These are phyloP conservation scores for Hyphopichia homilentoma DNA, from an alignment of 805 yeast genomes.

Conservation along the genomic window DNA sequence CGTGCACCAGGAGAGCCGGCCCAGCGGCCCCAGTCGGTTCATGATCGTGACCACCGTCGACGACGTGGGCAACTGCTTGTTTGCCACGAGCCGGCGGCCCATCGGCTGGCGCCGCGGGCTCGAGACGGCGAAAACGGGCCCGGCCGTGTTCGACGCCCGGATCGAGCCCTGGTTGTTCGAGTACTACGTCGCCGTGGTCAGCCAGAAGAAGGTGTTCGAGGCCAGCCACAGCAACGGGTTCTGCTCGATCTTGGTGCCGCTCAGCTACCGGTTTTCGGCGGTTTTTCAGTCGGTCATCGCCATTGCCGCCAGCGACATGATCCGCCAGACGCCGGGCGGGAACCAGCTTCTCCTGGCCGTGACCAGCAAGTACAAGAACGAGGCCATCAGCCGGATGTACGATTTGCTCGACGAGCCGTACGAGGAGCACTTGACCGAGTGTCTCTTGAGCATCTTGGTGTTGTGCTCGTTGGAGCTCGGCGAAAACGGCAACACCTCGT, in stretches of 20 bases:
- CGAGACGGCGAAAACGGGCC: too few species aligned
- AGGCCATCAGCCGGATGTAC: slow-evolving; percentile 23
- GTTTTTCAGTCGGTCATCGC: slow-evolving; percentile 20
- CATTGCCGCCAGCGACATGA: slow-evolving; percentile 18
- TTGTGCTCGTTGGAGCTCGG: slow-evolving; percentile 27
- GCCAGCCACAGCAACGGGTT: slow-evolving; percentile 19
- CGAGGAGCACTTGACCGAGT: slow-evolving; percentile 17
- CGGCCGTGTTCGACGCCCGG: too few species aligned
- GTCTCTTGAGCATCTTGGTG: slow-evolving; percentile 21
- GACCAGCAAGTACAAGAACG: slow-evolving; percentile 18
- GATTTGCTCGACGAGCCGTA: slow-evolving; percentile 18
- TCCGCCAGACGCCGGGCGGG: slow-evolving; percentile 8
- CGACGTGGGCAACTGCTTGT: slow-evolving; percentile 6
- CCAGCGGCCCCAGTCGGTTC: background rate
- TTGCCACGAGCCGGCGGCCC: slow-evolving; percentile 10
- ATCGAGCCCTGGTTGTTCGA: slow-evolving; percentile 12
- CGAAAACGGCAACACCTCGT: slow-evolving; percentile 18
- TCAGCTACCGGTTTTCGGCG: slow-evolving; percentile 17
- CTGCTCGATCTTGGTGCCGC: slow-evolving; percentile 18
- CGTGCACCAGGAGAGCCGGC: slow-evolving; percentile 1
- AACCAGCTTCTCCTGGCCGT: slow-evolving; percentile 5
- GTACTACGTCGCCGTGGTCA: slow-evolving; percentile 15
- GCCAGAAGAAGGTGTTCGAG: slow-evolving; percentile 18
- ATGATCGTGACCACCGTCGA: background rate
- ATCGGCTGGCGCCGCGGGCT: too few species aligned